These are phyloP conservation scores for Diplodia seriata DNA, from an alignment of 2,329 filamentous ascomycete genomes.

Conservation along the genomic window DNA sequence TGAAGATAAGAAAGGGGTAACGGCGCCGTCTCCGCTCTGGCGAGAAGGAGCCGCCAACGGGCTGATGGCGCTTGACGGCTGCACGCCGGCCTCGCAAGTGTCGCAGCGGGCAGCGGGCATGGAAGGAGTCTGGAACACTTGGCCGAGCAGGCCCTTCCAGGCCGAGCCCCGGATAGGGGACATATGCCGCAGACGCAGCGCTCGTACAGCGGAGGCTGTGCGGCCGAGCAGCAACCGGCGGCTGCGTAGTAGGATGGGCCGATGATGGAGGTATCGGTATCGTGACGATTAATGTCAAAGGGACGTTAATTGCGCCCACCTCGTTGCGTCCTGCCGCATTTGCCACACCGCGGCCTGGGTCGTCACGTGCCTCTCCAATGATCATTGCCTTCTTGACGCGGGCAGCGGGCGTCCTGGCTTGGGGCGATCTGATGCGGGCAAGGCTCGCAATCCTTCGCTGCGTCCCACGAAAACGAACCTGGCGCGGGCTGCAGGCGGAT, in stretches of 20 bases:
- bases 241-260: background rate
- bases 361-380: background rate
- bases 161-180: conserved; percentile 22
- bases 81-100: conserved; percentile 11
- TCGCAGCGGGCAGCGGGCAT: conserved; percentile 3
- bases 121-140: conserved; percentile 27
- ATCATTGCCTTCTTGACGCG: background rate
- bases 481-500: background rate
- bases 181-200: conserved; percentile 7
- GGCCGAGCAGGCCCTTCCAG: conserved; percentile 12
- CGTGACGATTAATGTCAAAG: background rate
- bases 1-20: conserved; percentile 29
- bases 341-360: conserved; percentile 4
- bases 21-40: conserved; percentile 8
- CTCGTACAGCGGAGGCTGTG: conserved; percentile 21
- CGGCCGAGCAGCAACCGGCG: conserved; percentile 8
- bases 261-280: background rate
- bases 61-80: conserved; percentile 2
- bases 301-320: background rate
- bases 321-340: background rate
- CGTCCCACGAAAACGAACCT: conserved; percentile 17
- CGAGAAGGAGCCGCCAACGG: conserved; percentile 22
- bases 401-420: background rate
- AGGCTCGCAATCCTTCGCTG: conserved; percentile 8
- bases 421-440: conserved; percentile 2